A percentile compares a stretch with the other conserved stretches of the same genome.
Conservation (phyloP, 306 rosid species). For the Adenanthera pavonina region DNA sequence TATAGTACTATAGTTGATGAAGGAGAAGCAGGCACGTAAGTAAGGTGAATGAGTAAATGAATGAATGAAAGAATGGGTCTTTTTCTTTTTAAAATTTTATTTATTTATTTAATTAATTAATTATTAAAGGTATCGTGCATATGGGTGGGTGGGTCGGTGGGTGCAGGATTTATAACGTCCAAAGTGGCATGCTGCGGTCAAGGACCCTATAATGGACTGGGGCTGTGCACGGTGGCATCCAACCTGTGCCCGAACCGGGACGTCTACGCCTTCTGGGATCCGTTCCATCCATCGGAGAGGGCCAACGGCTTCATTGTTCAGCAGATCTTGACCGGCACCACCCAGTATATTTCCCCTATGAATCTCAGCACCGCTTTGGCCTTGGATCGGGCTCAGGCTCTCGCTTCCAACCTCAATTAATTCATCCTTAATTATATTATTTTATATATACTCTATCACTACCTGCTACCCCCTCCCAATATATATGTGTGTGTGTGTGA, state of each 20-base stretch:
- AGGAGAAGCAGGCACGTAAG: neutral
- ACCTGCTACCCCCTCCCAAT: neutral
- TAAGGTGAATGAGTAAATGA: neutral
- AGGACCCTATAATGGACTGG: conserved; percentile 76
- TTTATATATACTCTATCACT: neutral
- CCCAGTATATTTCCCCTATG: conserved; percentile 78
- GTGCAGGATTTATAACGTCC: conserved; percentile 68
- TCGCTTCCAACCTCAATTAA: conserved; percentile 26
- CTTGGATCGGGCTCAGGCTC: conserved; percentile 41
- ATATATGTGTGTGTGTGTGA: neutral
- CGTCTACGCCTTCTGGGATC: conserved; percentile 77
- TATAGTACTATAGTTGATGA: neutral
- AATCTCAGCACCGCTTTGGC: conserved; percentile 82
- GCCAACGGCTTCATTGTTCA: conserved; percentile 55
- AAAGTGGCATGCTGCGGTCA: conserved; percentile 89
- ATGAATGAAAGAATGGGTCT: neutral
- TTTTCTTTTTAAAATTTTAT: too few species aligned
- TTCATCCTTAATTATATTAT: neutral
- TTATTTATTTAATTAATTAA: too few species aligned
- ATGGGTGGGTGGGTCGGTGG: neutral
- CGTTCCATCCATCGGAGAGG: conserved; percentile 75
- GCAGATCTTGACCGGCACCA: conserved; percentile 50
- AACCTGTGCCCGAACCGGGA: conserved; percentile 70
- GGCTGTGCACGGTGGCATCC: conserved; percentile 66
- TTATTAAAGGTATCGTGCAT: too few species aligned